These are phyloP conservation scores for Pleurozium schreberi DNA, from an alignment of 225 moss, liverwort and hornwort species.

Conservation along the genomic window DNA sequence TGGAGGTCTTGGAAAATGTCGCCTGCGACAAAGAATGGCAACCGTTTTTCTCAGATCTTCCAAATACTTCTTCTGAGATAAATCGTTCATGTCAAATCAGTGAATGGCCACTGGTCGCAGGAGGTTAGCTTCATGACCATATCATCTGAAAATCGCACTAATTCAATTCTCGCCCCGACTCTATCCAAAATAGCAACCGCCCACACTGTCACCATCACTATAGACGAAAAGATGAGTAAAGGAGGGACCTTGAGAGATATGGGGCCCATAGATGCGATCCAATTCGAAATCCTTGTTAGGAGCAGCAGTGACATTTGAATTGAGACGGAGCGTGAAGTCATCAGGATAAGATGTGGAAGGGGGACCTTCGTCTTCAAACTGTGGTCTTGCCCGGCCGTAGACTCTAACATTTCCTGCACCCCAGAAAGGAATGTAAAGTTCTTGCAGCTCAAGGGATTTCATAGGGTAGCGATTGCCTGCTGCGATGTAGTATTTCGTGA, in stretches of 20 bases:
- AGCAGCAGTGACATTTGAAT: slow-evolving; percentile 47
- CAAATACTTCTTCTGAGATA: background rate
- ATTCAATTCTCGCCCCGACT: background rate
- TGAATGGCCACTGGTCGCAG: background rate
- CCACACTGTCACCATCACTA: background rate
- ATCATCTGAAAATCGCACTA: background rate
- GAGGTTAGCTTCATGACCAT: background rate
- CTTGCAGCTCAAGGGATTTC: background rate
- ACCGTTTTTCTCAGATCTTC: background rate
- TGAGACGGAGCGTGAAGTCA: slow-evolving; percentile 64
- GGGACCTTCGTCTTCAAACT: slow-evolving; percentile 96
- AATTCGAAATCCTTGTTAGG: slow-evolving; percentile 71
- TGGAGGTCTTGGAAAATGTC: slow-evolving; percentile 78
- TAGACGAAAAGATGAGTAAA: background rate
- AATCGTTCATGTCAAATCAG: background rate
- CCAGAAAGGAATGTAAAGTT: background rate
- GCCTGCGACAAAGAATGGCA: slow-evolving; percentile 9
- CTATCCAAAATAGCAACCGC: background rate
- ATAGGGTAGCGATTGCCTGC: background rate
- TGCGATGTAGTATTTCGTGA: background rate
- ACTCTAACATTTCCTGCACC: slow-evolving; percentile 70
- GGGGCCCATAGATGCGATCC: slow-evolving; percentile 89
- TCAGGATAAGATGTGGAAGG: slow-evolving; percentile 74
- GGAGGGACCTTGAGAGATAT: slow-evolving; percentile 65
- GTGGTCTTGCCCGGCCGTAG: slow-evolving; percentile 79